phyloP scores from a whole-genome alignment of 2,329 filamentous ascomycete genomes.

The Tolypocladium amazonense region DNA sequence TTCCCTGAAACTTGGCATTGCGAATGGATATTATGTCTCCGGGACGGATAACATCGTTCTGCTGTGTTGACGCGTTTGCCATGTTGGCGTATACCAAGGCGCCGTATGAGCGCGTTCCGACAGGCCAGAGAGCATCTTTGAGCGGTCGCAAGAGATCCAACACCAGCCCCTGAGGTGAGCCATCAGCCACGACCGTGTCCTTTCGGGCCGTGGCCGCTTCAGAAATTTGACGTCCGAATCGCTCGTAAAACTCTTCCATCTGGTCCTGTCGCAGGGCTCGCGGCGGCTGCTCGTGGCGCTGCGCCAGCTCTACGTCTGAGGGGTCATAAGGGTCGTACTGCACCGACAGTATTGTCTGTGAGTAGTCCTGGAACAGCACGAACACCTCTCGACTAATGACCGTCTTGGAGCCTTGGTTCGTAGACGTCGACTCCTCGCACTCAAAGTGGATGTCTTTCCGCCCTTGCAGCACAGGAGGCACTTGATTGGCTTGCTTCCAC shows the following conservation, averaged over 20 bases:
- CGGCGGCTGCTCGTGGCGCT: slow-evolving; percentile 79
- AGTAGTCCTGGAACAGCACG: slow-evolving; percentile 92
- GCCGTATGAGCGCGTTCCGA: slow-evolving; percentile 84
- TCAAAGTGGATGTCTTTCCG: slow-evolving; percentile 78
- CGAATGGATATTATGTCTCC: slow-evolving; percentile 90
- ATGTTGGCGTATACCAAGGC: slow-evolving; percentile 91
- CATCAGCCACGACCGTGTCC: slow-evolving; percentile 73
- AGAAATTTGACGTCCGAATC: slow-evolving; percentile 69
- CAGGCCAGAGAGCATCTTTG: slow-evolving; percentile 63
- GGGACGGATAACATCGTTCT: slow-evolving; percentile 84
- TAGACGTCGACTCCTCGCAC: slow-evolving; percentile 63
- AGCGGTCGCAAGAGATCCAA: slow-evolving; percentile 67
- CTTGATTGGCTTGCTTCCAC: slow-evolving; percentile 74
- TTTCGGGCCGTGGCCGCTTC: slow-evolving; percentile 62
- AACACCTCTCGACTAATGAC: slow-evolving; percentile 71
- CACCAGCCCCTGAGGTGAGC: slow-evolving; percentile 68
- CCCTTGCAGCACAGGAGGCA: slow-evolving; percentile 73
- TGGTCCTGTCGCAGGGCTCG: slow-evolving; percentile 80
- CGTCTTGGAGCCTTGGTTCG: slow-evolving; percentile 58
- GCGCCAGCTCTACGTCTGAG: slow-evolving; percentile 64
- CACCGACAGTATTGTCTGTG: slow-evolving; percentile 78
- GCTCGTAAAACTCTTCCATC: slow-evolving; percentile 74
- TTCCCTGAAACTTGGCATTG: slow-evolving; percentile 89
- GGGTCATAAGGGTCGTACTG: slow-evolving; percentile 68
- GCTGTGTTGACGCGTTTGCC: slow-evolving; percentile 82